These are phyloP conservation scores for Hericium alpestre DNA, from an alignment of 768 basidiomycete species.

Conservation along the genomic window DNA sequence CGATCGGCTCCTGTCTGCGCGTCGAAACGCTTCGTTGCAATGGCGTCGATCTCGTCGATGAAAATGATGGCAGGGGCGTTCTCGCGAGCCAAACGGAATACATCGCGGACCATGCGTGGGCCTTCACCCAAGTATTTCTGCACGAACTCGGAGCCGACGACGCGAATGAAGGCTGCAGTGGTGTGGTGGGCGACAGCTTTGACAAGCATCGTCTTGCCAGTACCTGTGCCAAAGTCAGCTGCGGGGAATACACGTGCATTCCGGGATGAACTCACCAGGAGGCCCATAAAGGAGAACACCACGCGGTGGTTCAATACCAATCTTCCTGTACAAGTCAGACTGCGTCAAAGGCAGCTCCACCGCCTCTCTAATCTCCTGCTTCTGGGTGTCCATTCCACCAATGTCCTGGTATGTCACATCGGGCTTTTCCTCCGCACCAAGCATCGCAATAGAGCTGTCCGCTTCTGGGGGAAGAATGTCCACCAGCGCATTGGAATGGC, in stretches of 20 bases:
- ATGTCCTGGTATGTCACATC: slow-evolving; percentile 91
- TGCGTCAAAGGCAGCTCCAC: slow-evolving; percentile 95
- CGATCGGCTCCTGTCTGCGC: slow-evolving; percentile 98
- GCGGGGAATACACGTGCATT: background rate
- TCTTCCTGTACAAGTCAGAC: slow-evolving; percentile 97
- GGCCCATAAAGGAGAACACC: slow-evolving; percentile 96
- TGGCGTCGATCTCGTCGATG: slow-evolving; percentile 97
- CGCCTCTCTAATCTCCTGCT: slow-evolving; percentile 97
- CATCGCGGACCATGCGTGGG: slow-evolving; percentile 98
- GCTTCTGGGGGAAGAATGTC: slow-evolving; percentile 98
- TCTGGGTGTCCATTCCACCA: slow-evolving; percentile 95
- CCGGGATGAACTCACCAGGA: slow-evolving; percentile 49
- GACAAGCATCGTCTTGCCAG: slow-evolving; percentile 97
- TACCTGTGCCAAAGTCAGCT: slow-evolving; percentile 41
- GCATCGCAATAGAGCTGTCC: slow-evolving; percentile 93
- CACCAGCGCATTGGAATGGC: slow-evolving; percentile 96
- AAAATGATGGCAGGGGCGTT: slow-evolving; percentile 98
- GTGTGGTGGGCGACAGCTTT: slow-evolving; percentile 99
- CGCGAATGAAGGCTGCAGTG: slow-evolving; percentile 94
- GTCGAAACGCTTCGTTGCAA: slow-evolving; percentile 98
- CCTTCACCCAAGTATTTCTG: slow-evolving; percentile 99
- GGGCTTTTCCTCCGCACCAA: slow-evolving; percentile 88
- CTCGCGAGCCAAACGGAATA: slow-evolving; percentile 94
- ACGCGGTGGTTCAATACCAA: slow-evolving; percentile 96
- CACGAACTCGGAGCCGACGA: slow-evolving; percentile 96